Evolutionary conservation across 2,329 filamentous ascomycete genomes (phyloP), one percentile per base, ranked within the genome.

Genomic region (Phialocephala sp.): DNA sequence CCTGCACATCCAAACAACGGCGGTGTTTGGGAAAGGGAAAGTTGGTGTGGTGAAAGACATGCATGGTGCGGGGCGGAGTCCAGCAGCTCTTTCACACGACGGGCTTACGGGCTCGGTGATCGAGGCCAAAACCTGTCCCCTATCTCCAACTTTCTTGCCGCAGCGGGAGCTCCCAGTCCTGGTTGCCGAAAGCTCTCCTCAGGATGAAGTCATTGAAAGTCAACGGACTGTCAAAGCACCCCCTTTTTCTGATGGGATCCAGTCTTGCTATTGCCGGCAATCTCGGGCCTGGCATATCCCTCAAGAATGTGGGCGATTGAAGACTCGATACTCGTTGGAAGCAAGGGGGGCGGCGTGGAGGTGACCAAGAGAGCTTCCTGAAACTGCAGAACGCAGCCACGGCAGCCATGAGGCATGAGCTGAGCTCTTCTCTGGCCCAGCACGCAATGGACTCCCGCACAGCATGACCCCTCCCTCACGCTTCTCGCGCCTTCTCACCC

Each of bases 331-430:
- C 6, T 47, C 22, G 57, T 64, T 55, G 61, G 35, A 66, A 55
- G 63, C 22, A 59, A 59, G 57, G 37, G 59, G 59, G 2, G 24
- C 35, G 20, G 50, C 47, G 24, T 52, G 64, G 60, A 54, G 43
- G 43, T 4, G 24, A 54, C 50, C 24, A 56, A 24, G 52, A 35
- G 32, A 57, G 55, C 55, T 57, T 41, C 20, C 36, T 57, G 55
- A 57, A 57, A 57, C 55, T 39, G 55, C 55, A 37, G 15, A 4
- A n/a, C 20, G 22, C 45, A 50, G 45, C 45, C 45, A 8, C 9
- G 20, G 45, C 50, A 54, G 50, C 22, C 45, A 35, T 27, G 50
- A 54, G 50, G 45, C 45, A 50, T 50, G 50, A 54, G 50, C 50
- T 54, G 50, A 54, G 50, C 50, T 54, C n/a, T 54, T 18, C 50